Percentiles rank a stretch among this genome's conserved stretches.
phyloP scores from a whole-genome alignment of 345 rosid genomes.

The Nasturtium officinale region DNA sequence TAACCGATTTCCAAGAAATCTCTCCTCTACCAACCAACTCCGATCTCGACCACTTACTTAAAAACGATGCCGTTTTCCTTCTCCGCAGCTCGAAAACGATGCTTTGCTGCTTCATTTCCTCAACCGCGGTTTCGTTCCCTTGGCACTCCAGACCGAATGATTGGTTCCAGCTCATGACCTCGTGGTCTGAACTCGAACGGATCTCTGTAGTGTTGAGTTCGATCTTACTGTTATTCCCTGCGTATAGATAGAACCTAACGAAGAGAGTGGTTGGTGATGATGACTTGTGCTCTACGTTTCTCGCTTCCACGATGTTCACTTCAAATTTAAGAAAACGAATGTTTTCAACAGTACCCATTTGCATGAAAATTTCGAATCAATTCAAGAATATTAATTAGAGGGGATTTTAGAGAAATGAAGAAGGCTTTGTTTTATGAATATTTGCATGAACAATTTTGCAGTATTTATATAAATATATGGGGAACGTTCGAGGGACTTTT shows the following conservation, averaged over 20 bases:
- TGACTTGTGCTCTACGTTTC: slow-evolving; percentile 53
- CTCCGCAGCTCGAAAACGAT: slow-evolving; percentile 66
- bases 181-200: slow-evolving; percentile 34
- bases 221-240: slow-evolving; percentile 55
- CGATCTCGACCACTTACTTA: slow-evolving; percentile 52
- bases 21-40: slow-evolving; percentile 63
- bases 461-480: slow-evolving; percentile 11
- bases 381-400: not conserved
- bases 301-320: slow-evolving; percentile 62
- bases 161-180: slow-evolving; percentile 54
- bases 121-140: slow-evolving; percentile 55
- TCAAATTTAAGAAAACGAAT: slow-evolving; percentile 52
- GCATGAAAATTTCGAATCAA: not conserved
- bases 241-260: slow-evolving; percentile 63
- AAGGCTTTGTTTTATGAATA: slow-evolving; percentile 26
- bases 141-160: slow-evolving; percentile 60
- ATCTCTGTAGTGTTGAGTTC: slow-evolving; percentile 56
- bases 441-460: slow-evolving; percentile 28
- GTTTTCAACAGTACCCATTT: slow-evolving; percentile 40
- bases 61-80: slow-evolving; percentile 42
- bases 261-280: slow-evolving; percentile 46
- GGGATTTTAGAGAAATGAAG: slow-evolving; percentile 13
- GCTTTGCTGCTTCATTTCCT: slow-evolving; percentile 49
- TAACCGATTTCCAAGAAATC: slow-evolving; percentile 34
- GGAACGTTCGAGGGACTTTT: slow-evolving; percentile 18